Evolutionary conservation across 148 eudicot species (phyloP).

Genomic region (Vaccinium corymbosum): DNA sequence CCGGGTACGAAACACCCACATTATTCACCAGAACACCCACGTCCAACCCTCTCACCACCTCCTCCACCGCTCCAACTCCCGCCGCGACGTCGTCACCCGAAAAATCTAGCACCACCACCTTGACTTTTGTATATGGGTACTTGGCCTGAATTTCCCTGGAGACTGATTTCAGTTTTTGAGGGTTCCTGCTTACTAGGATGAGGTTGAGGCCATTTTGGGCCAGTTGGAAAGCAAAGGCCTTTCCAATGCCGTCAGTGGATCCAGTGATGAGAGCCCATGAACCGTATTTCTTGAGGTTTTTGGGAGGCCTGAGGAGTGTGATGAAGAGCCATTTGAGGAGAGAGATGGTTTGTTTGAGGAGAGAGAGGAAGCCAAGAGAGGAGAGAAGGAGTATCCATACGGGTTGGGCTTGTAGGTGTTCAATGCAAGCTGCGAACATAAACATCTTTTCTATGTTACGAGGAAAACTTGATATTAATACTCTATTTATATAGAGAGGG

Average conservation of each 20-base stretch:
- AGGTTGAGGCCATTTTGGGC: slow-evolving; percentile 52
- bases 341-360: slow-evolving; percentile 23
- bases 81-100: slow-evolving; percentile 16
- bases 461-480: not conserved
- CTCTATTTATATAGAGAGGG: not conserved
- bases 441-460: not conserved
- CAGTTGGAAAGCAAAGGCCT: slow-evolving; percentile 58
- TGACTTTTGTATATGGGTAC: slow-evolving; percentile 28
- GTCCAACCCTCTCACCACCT: slow-evolving; percentile 46
- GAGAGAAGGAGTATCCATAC: slow-evolving; percentile 30
- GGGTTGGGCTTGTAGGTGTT: slow-evolving; percentile 25
- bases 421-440: slow-evolving; percentile 17
- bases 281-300: slow-evolving; percentile 52
- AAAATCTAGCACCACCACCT: slow-evolving; percentile 41
- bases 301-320: slow-evolving; percentile 43
- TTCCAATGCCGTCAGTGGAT: slow-evolving; percentile 78
- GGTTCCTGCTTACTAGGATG: slow-evolving; percentile 44
- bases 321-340: slow-evolving; percentile 44
- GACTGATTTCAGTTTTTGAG: slow-evolving; percentile 32
- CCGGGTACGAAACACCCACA: slow-evolving; percentile 60
- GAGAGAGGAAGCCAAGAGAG: slow-evolving; percentile 38
- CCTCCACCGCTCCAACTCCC: slow-evolving; percentile 19
- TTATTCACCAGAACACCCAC: slow-evolving; percentile 72
- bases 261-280: slow-evolving; percentile 81
- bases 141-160: slow-evolving; percentile 29